Evolutionary conservation across 176 grass and related monocot genomes (phyloP), one percentile per base, ranked within the genome.

Genomic region (Typha latifolia): DNA sequence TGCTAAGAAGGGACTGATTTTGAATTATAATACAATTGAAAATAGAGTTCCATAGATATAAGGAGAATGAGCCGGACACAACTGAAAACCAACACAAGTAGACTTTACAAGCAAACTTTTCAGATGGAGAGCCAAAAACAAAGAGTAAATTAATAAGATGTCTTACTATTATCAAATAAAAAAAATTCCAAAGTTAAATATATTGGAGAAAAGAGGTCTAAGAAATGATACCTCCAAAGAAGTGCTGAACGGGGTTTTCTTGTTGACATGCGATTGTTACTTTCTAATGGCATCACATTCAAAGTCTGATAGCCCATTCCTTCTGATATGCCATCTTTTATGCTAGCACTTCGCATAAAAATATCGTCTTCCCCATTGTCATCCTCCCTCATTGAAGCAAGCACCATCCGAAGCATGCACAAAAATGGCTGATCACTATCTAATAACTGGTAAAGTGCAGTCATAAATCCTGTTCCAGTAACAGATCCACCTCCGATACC

Each of bases 371-470:
- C 85, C 66, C 89, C 83, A 62, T 79, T 84, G 66, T 97, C 89
- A 77, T 97, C 89, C 68, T 97, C 94, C 80, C 94, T 90, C 94
- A 97, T 87, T 12, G 89, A 91, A 84, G 84, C 83, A 87, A 97
- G 94, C 69, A 84, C 84, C 89, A 90, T 85, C 69, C 94, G 78
- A 16, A 97, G 85, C 94, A 97, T 97, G 67, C 94, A 97, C 73
- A 97, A 80, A 86, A 97, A 97, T 75, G 94, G 94, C 62, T 97
- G 94, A 55, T 97, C 94, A 12, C 94, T 97, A 74, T 97, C 94
- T 80, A 97, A 76, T 63, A 93, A 79, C 76, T 93, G 94, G 80
- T 93, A 93, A 31, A 97, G 85, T 77, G 89, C 78, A 62, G 83
- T 62, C 94, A 97, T 93, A 77, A 91, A 82, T 49, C 88, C 93